phyloP scores from a whole-genome alignment of 108 stramenopile species.

The Nitzschia putrida region DNA sequence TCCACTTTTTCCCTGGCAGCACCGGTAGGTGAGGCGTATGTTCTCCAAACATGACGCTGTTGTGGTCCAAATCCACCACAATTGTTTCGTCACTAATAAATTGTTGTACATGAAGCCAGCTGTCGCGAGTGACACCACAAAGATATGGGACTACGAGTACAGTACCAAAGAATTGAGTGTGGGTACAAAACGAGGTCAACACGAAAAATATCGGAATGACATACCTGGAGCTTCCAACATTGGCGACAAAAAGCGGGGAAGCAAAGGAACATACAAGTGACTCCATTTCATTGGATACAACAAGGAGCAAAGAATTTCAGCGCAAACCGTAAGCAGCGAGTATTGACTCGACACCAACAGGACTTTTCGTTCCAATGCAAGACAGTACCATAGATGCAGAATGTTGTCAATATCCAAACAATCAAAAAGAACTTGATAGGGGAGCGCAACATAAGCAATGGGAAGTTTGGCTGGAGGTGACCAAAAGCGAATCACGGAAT shows the following conservation, averaged over 20 bases:
- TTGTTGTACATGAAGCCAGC: conserved; percentile 65
- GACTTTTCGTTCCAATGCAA: conserved; percentile 88
- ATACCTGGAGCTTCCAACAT: conserved; percentile 85
- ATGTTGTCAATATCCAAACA: conserved; percentile 86
- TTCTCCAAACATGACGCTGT: conserved; percentile 65
- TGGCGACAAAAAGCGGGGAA: conserved; percentile 79
- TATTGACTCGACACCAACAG: conserved; percentile 79
- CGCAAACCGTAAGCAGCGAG: conserved; percentile 84
- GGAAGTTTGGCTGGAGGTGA: conserved; percentile 93
- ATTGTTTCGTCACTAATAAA: conserved; percentile 80
- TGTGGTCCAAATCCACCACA: conserved; percentile 88
- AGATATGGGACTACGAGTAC: conserved; percentile 87
- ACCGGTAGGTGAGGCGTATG: conserved; percentile 58
- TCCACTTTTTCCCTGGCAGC: conserved; percentile 68
- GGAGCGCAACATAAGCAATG: conserved; percentile 91
- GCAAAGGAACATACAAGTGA: conserved; percentile 85
- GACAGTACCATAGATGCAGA: conserved; percentile 71
- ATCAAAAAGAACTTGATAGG: conserved; percentile 88
- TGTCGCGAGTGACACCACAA: conserved; percentile 83
- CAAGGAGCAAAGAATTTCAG: conserved; percentile 93
- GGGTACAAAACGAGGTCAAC: not conserved
- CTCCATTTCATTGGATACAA: conserved; percentile 96
- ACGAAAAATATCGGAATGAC: not conserved
- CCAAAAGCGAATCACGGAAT: conserved; percentile 84
- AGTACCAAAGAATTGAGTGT: not conserved